Percentiles rank a stretch among this genome's conserved stretches.
phyloP scores from a whole-genome alignment of 306 rosid genomes.

The Cucurbita argyrosperma region DNA sequence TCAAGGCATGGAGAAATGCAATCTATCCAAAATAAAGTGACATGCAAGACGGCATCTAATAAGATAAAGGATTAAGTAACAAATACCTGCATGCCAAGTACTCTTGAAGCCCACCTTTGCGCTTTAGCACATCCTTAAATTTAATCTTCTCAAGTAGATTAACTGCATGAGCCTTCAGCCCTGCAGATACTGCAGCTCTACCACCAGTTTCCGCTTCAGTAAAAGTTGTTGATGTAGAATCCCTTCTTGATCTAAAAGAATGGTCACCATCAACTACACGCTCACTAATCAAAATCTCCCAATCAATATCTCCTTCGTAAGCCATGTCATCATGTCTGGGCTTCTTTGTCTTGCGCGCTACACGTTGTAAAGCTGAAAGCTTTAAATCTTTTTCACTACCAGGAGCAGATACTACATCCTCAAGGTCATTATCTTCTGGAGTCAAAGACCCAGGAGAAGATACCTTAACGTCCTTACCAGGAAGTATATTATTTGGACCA shows the following conservation, averaged over 20 bases:
- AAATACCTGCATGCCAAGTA: constrained; percentile 72
- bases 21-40: neutral
- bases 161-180: constrained; percentile 72
- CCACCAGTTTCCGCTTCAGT: constrained; percentile 57
- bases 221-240: constrained; percentile 37
- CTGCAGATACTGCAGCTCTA: constrained; percentile 84
- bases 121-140: constrained; percentile 87
- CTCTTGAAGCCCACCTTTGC: constrained; percentile 92
- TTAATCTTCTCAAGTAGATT: constrained; percentile 85
- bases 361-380: constrained; percentile 38
- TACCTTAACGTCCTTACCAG: constrained; percentile 19
- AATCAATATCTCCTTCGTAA: constrained; percentile 95
- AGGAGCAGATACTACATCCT: constrained; percentile 36
- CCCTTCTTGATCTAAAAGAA: constrained; percentile 36
- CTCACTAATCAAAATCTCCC: constrained; percentile 55
- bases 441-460: constrained; percentile 29
- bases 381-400: constrained; percentile 32
- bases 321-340: constrained; percentile 91
- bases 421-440: constrained; percentile 51
- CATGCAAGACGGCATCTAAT: neutral
- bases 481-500: constrained; percentile 8
- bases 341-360: constrained; percentile 43
- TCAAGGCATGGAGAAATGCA: neutral
- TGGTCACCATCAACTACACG: constrained; percentile 26
- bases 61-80: constrained; percentile 19